Conservation (phyloP, 257 asterid species). For the Solanum clarkiae region DNA sequence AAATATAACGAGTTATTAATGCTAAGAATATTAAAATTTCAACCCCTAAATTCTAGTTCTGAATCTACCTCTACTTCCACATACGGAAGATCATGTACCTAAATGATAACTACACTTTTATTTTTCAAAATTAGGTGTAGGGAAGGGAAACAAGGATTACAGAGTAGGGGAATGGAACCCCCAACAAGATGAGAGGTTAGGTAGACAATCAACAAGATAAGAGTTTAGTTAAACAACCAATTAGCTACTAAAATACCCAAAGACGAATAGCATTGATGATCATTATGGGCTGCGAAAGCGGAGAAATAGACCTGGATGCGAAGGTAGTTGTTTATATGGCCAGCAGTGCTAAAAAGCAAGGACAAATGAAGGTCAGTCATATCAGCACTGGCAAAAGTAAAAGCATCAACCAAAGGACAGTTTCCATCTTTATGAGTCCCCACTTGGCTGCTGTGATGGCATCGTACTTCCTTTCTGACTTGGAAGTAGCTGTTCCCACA, state of each 20-base stretch:
- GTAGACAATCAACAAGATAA: too few relatives aligned
- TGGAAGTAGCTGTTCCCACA: background rate
- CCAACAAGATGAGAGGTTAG: too few relatives aligned
- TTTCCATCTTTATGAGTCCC: background rate
- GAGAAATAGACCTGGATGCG: background rate
- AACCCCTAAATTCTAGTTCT: background rate
- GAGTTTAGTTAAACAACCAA: too few relatives aligned
- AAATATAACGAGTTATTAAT: background rate
- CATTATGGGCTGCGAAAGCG: background rate
- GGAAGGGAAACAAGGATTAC: too few relatives aligned
- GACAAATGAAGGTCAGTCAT: background rate
- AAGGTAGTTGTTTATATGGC: background rate
- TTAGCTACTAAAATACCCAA: too few relatives aligned
- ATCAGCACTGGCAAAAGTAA: background rate
- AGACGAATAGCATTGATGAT: too few relatives aligned
- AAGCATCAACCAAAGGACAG: background rate
- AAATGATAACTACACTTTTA: background rate
- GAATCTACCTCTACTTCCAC: background rate
- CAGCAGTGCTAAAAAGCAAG: background rate
- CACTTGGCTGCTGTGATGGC: background rate
- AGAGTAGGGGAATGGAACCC: too few relatives aligned
- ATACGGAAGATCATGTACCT: background rate
- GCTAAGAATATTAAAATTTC: background rate
- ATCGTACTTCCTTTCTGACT: background rate
- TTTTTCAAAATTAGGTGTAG: background rate